These are phyloP conservation scores for Carnegiea gigantea DNA, from an alignment of 179 eudicot species.

Conservation along the genomic window DNA sequence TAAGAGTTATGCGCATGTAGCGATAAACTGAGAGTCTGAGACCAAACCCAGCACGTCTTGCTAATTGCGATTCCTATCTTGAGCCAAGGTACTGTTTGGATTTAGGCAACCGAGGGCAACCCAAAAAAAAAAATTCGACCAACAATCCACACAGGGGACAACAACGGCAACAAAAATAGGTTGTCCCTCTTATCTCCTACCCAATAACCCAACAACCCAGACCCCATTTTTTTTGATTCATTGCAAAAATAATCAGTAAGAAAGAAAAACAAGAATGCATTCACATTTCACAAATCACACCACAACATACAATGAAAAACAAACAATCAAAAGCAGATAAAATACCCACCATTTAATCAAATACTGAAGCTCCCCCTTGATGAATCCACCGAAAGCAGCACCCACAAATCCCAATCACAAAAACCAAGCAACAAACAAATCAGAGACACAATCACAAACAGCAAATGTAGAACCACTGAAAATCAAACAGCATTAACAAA, in stretches of 20 bases:
- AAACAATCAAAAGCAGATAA: background rate
- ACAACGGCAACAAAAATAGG: background rate
- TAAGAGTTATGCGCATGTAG: too few relatives aligned
- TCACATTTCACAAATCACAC: background rate
- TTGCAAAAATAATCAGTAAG: background rate
- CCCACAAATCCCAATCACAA: background rate
- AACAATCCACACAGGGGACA: background rate
- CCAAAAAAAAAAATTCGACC: background rate
- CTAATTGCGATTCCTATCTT: too few relatives aligned
- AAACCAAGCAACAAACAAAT: conserved; percentile 18
- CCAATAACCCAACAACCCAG: background rate
- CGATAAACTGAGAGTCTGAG: too few relatives aligned
- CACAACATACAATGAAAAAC: background rate
- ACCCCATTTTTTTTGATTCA: background rate
- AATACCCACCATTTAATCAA: conserved; percentile 85
- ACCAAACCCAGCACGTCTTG: too few relatives aligned
- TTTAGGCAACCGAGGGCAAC: background rate
- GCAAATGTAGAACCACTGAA: background rate
- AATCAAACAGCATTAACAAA: background rate
- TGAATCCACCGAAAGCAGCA: conserved; percentile 12
- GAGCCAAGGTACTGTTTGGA: too few relatives aligned
- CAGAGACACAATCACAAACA: background rate
- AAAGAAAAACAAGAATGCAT: background rate
- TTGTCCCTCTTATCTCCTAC: background rate
- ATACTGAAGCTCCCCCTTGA: conserved; percentile 79